These are phyloP conservation scores for Candida chauliodis DNA, from an alignment of 805 yeast species.

Conservation along the genomic window DNA sequence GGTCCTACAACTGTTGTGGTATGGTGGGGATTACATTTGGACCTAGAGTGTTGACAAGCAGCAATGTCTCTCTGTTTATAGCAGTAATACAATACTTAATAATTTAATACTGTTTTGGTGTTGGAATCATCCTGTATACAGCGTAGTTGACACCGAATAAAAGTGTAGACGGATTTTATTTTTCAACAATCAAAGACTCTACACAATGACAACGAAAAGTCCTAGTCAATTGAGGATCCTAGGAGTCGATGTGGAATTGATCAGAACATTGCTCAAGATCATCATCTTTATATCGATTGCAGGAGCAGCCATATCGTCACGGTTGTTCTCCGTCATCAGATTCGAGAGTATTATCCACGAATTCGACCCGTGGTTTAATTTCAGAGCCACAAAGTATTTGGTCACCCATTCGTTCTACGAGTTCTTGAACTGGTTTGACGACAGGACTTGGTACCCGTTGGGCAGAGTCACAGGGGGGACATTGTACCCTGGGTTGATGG, in stretches of 20 bases:
- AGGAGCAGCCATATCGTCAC: conserved; percentile 87
- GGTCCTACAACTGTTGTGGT: no score
- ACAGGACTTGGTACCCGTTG: conserved; percentile 97
- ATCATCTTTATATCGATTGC: conserved; percentile 73
- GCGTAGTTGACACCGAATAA: background rate
- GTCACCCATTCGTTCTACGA: conserved; percentile 82
- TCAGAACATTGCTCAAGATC: conserved; percentile 51
- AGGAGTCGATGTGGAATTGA: conserved; percentile 33
- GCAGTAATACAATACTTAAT: no score
- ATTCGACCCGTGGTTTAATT: conserved; percentile 96
- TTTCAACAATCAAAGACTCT: conserved; percentile 3
- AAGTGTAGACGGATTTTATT: conserved; percentile 3
- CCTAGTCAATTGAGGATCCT: conserved; percentile 22
- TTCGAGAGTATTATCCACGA: conserved; percentile 97
- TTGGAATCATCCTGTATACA: conserved; percentile 7
- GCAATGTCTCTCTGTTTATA: no score
- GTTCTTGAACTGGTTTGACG: conserved; percentile 97
- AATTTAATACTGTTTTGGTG: no score
- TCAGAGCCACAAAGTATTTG: conserved; percentile 90
- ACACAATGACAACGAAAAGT: background rate
- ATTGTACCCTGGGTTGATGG: conserved; percentile 96
- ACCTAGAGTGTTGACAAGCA: no score
- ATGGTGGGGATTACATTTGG: no score
- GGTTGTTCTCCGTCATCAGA: conserved; percentile 93
- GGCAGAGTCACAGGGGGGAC: conserved; percentile 99